These are phyloP conservation scores for Dryas alaskensis DNA, from an alignment of 306 rosid genomes.

Conservation along the genomic window DNA sequence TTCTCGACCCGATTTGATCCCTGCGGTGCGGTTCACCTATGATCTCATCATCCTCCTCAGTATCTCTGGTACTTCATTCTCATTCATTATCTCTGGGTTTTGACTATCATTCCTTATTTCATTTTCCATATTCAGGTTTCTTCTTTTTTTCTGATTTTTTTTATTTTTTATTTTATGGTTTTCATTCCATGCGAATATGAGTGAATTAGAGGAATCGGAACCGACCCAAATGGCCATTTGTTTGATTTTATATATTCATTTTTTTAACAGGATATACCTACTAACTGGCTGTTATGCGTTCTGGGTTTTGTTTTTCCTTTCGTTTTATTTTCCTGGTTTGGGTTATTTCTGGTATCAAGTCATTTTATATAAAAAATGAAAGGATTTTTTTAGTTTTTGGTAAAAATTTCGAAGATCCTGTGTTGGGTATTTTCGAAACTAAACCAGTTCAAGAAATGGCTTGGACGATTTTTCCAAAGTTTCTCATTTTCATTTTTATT, in stretches of 20 bases:
- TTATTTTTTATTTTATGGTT: background rate
- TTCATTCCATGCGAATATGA: background rate
- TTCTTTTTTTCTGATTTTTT: background rate
- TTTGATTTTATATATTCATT: background rate
- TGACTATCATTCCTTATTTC: background rate
- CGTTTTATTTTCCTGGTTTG: background rate
- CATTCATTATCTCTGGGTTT: background rate
- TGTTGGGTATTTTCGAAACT: background rate
- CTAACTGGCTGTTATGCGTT: constrained; percentile 3
- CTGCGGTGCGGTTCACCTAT: constrained; percentile 14
- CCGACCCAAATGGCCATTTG: constrained; percentile 1
- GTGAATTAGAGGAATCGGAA: constrained; percentile 13
- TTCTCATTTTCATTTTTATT: background rate
- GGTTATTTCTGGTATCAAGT: constrained; percentile 10
- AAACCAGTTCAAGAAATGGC: background rate
- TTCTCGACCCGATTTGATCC: constrained; percentile 23
- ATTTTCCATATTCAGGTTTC: background rate
- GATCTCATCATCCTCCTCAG: constrained; percentile 31
- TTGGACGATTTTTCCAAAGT: background rate
- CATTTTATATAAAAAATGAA: background rate
- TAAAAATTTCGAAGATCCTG: background rate
- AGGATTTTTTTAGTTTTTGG: constrained; percentile 1
- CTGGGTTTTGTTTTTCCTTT: background rate
- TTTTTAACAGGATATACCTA: background rate
- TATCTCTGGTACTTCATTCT: constrained; percentile 33